phyloP scores from a whole-genome alignment of 768 basidiomycete species.

The Termitomyces sp. region DNA sequence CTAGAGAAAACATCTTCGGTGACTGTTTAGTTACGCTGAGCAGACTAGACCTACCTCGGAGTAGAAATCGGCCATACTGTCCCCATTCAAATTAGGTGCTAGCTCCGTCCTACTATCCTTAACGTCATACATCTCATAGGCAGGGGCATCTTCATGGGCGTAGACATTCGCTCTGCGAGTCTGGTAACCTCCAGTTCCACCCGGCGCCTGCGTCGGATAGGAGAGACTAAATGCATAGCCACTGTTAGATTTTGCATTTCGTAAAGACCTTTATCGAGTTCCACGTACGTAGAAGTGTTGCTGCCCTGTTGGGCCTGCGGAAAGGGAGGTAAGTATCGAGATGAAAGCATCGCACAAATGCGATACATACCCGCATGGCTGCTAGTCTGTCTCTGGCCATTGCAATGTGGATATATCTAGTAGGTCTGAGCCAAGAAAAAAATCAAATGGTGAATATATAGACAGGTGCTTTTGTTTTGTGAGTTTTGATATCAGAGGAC shows the following conservation, averaged over 20 bases:
- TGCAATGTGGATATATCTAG: constrained; percentile 18
- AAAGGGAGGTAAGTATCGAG: constrained; percentile 2
- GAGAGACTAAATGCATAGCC: constrained; percentile 39
- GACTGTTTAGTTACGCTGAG: neutral
- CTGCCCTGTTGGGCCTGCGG: constrained; percentile 63
- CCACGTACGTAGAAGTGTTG: constrained; percentile 40
- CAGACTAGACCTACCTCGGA: constrained; percentile 36
- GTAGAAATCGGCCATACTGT: constrained; percentile 68
- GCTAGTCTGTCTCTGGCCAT: constrained; percentile 93
- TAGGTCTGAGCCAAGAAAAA: constrained; percentile 14
- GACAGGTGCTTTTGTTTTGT: constrained; percentile 6
- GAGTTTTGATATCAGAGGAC: constrained; percentile 3
- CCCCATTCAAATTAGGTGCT: constrained; percentile 32
- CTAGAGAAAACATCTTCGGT: constrained; percentile 27
- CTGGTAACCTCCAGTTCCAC: constrained; percentile 38
- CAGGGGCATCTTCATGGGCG: constrained; percentile 54
- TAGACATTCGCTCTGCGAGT: constrained; percentile 55
- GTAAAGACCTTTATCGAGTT: neutral
- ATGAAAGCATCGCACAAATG: constrained; percentile 1
- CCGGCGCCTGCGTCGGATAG: constrained; percentile 64
- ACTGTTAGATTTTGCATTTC: constrained; percentile 7
- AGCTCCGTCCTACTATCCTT: constrained; percentile 51
- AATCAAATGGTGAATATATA: constrained; percentile 10
- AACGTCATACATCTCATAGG: constrained; percentile 71
- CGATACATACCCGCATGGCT: constrained; percentile 64